Conservation (phyloP, 495 filamentous ascomycete species). For the Neurospora sp. region DNA sequence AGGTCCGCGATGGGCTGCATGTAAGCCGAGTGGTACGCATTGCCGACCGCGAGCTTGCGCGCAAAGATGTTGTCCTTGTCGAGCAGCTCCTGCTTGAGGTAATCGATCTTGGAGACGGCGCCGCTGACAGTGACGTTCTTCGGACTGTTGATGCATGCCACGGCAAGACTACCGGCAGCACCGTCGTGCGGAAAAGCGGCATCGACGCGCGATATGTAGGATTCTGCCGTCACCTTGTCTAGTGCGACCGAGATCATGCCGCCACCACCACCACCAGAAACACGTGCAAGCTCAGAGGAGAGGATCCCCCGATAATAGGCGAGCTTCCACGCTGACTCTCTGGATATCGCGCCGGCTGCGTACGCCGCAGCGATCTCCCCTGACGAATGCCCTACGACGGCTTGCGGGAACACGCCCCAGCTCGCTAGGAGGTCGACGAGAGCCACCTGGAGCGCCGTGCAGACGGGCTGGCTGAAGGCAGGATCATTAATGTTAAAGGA, state of each 20-base stretch:
- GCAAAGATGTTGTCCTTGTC: slow-evolving; percentile 21
- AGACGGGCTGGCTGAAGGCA: slow-evolving; percentile 25
- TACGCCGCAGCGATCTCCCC: slow-evolving; percentile 49
- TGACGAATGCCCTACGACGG: slow-evolving; percentile 49
- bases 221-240: not conserved
- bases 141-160: slow-evolving; percentile 43
- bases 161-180: not conserved
- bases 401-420: slow-evolving; percentile 33
- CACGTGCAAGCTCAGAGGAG: slow-evolving; percentile 9
- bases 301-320: slow-evolving; percentile 31
- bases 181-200: not conserved
- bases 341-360: slow-evolving; percentile 29
- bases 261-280: slow-evolving; percentile 5
- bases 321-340: slow-evolving; percentile 39
- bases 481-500: slow-evolving; percentile 12
- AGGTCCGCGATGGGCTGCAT: slow-evolving; percentile 30
- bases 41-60: slow-evolving; percentile 22
- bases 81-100: slow-evolving; percentile 14
- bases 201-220: not conserved
- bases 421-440: slow-evolving; percentile 42
- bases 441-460: slow-evolving; percentile 39
- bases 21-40: slow-evolving; percentile 36
- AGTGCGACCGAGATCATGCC: slow-evolving; percentile 29
- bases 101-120: slow-evolving; percentile 23
- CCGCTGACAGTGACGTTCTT: slow-evolving; percentile 38